Conservation (phyloP, 768 basidiomycete genomes). For the Mycena crocata region DNA sequence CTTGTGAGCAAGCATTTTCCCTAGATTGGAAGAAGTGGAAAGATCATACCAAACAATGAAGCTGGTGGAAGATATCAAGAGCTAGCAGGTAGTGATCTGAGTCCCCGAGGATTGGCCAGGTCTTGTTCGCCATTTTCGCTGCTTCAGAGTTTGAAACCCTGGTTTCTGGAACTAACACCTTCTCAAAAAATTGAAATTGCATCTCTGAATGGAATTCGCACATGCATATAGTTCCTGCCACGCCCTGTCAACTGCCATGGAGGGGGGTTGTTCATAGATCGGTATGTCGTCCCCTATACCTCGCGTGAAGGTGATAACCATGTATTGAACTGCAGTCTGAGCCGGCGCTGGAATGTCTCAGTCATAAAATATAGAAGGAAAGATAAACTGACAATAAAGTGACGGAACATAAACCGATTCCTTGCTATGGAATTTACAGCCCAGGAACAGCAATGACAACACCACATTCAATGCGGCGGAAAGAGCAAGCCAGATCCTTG, state of each 20-base stretch:
- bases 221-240: slow-evolving; percentile 40
- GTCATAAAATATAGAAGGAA: no score
- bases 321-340: slow-evolving; percentile 30
- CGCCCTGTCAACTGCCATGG: slow-evolving; percentile 37
- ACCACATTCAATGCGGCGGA: no score
- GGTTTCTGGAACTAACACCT: slow-evolving; percentile 10
- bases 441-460: no score
- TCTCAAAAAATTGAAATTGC: no score
- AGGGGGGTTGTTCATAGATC: slow-evolving; percentile 21
- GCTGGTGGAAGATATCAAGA: slow-evolving; percentile 43
- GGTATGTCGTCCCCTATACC: slow-evolving; percentile 32
- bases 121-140: slow-evolving; percentile 36
- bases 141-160: slow-evolving; percentile 38
- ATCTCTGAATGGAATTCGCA: slow-evolving; percentile 3
- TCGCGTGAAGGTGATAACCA: slow-evolving; percentile 37
- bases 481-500: no score
- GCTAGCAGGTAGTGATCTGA: slow-evolving; percentile 37
- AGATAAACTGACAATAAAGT: no score
- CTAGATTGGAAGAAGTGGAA: background rate
- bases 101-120: slow-evolving; percentile 39
- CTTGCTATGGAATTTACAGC: no score
- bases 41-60: slow-evolving; percentile 45
- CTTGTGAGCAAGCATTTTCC: background rate
- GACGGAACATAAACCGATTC: no score
- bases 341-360: no score